A percentile compares a stretch with the other conserved stretches of the same genome.
Evolutionary conservation across 805 yeast species (phyloP).

Genomic region (Myxozyma mucilagina): DNA sequence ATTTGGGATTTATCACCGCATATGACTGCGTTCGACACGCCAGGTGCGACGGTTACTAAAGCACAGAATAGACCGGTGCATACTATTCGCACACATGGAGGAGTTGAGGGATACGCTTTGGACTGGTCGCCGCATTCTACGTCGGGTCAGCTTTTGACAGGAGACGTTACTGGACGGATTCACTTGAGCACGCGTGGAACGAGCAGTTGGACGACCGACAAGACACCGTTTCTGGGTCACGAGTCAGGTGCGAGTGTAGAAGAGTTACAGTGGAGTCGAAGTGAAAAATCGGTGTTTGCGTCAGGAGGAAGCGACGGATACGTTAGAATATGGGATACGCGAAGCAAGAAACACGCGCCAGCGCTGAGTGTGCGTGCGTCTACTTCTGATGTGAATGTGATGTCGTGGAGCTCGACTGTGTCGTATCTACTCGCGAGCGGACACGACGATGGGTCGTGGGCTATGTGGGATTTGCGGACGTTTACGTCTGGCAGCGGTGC

Average conservation of each 20-base stretch:
- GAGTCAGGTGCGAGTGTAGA: constrained; percentile 70
- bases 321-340: constrained; percentile 93
- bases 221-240: constrained; percentile 60
- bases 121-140: constrained; percentile 91
- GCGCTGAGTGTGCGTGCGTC: constrained; percentile 84
- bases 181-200: constrained; percentile 75
- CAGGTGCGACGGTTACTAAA: constrained; percentile 82
- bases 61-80: constrained; percentile 75
- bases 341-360: constrained; percentile 88
- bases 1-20: constrained; percentile 82
- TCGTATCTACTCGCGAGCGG: constrained; percentile 90
- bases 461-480: constrained; percentile 94
- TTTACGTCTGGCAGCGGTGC: constrained; percentile 51
- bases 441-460: constrained; percentile 97
- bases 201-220: constrained; percentile 80
- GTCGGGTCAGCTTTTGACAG: constrained; percentile 75
- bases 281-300: constrained; percentile 93
- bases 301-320: constrained; percentile 90
- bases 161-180: constrained; percentile 85
- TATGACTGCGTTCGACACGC: constrained; percentile 77
- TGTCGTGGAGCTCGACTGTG: constrained; percentile 90
- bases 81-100: constrained; percentile 81
- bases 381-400: constrained; percentile 82
- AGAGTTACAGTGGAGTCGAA: constrained; percentile 94
- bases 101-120: constrained; percentile 94